Percentiles rank a stretch among this genome's conserved stretches.
phyloP scores from a whole-genome alignment of 352 stramenopile species.

The Pelagophyceae sp. region DNA sequence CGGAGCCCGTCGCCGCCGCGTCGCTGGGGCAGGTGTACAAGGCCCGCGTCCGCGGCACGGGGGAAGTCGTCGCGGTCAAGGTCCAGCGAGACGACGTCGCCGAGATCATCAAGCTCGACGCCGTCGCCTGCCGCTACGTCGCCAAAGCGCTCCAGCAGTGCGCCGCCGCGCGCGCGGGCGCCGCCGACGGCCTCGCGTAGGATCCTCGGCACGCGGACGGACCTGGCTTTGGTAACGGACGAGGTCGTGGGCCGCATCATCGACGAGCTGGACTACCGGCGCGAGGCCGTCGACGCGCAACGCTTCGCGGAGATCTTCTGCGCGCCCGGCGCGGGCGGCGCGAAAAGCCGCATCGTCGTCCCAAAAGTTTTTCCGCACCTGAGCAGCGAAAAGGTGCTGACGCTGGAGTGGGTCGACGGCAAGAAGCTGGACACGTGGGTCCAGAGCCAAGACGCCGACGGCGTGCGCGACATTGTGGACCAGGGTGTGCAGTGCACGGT shows the following conservation, averaged over 20 bases:
- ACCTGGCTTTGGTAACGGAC: constrained; percentile 45
- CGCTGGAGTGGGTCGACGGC: constrained; percentile 51
- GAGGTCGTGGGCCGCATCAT: constrained; percentile 51
- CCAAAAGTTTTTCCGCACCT: constrained; percentile 42
- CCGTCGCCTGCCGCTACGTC: constrained; percentile 47
- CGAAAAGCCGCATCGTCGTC: constrained; percentile 37
- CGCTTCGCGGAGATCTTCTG: constrained; percentile 40
- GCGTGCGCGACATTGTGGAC: constrained; percentile 4
- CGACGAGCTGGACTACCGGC: constrained; percentile 66
- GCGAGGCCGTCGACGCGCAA: constrained; percentile 54
- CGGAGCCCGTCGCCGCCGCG: constrained; percentile 46
- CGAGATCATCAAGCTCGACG: constrained; percentile 55
- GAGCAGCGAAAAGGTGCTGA: constrained; percentile 43
- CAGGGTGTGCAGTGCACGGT: constrained; percentile 27
- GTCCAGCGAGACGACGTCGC: constrained; percentile 57
- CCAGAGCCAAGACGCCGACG: background rate
- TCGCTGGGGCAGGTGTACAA: constrained; percentile 49
- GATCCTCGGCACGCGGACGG: constrained; percentile 49
- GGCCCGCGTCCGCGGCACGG: constrained; percentile 28
- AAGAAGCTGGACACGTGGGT: constrained; percentile 36
- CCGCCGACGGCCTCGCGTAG: too few species aligned
- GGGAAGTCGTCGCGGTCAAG: constrained; percentile 51
- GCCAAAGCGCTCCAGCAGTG: too few species aligned
- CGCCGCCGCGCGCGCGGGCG: too few species aligned
- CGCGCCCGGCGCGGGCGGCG: constrained; percentile 40